Percentiles rank a stretch among this genome's conserved stretches.
Evolutionary conservation across 805 yeast species (phyloP).

Genomic region (Wickerhamomyces kurtzmanii): DNA sequence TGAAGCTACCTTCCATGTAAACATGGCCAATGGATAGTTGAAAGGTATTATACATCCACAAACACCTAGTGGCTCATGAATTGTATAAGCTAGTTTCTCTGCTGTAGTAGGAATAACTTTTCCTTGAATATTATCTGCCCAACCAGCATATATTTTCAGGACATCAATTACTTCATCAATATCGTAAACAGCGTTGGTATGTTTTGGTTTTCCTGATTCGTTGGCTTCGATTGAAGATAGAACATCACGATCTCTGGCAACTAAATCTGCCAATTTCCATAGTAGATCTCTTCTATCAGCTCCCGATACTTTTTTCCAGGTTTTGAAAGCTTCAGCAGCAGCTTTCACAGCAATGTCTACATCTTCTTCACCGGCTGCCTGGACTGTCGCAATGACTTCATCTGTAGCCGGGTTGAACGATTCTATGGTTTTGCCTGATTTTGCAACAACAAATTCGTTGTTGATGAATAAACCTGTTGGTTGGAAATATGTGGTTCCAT

Average conservation of each 20-base stretch:
- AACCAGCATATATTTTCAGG: constrained; percentile 62
- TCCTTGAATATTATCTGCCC: constrained; percentile 65
- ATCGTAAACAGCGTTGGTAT: constrained; percentile 46
- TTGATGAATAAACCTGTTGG: constrained; percentile 73
- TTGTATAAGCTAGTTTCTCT: constrained; percentile 42
- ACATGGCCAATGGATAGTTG: constrained; percentile 42
- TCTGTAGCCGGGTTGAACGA: constrained; percentile 45
- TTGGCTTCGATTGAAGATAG: constrained; percentile 48
- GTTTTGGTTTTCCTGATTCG: constrained; percentile 50
- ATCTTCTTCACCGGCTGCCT: constrained; percentile 40
- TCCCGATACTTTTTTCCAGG: constrained; percentile 39
- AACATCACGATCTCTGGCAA: constrained; percentile 36
- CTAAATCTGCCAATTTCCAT: constrained; percentile 37
- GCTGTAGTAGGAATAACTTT: constrained; percentile 49
- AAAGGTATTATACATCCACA: constrained; percentile 44
- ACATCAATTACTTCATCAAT: constrained; percentile 45
- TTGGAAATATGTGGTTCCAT: constrained; percentile 58
- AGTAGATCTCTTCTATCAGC: constrained; percentile 34
- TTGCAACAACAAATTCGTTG: constrained; percentile 56
- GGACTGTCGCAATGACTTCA: constrained; percentile 37
- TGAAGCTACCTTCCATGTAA: constrained; percentile 39
- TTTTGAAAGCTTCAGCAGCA: constrained; percentile 40
- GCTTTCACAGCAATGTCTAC: constrained; percentile 43
- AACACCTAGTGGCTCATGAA: constrained; percentile 45
- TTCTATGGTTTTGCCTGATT: constrained; percentile 28